A percentile compares a stretch with the other conserved stretches of the same genome.
These are phyloP conservation scores for Sugiyamaella marilandica DNA, from an alignment of 805 yeast species.

Conservation along the genomic window DNA sequence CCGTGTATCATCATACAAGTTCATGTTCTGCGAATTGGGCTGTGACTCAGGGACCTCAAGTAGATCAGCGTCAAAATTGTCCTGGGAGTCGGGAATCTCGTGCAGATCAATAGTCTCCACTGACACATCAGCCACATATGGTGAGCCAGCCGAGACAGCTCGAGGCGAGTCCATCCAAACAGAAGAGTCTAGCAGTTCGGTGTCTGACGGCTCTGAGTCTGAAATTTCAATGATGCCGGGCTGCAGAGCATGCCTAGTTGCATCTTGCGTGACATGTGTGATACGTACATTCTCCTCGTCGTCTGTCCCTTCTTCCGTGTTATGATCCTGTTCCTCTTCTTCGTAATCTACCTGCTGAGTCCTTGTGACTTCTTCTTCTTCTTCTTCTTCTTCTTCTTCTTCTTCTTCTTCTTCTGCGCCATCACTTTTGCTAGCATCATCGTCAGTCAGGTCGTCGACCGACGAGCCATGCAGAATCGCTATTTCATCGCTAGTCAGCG, in stretches of 20 bases:
- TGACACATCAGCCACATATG: too few relatives aligned
- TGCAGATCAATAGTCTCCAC: neutral
- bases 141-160: too few relatives aligned
- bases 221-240: neutral
- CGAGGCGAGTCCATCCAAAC: too few relatives aligned
- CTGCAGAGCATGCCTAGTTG: too few relatives aligned
- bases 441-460: neutral
- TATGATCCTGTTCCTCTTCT: too few relatives aligned
- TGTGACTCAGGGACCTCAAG: neutral
- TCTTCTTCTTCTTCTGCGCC: neutral
- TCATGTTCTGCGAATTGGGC: neutral
- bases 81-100: conserved; percentile 1
- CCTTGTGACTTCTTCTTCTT: too few relatives aligned
- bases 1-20: neutral
- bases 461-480: neutral
- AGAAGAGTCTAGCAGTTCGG: too few relatives aligned
- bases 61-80: neutral
- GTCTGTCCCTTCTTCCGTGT: too few relatives aligned
- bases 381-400: too few relatives aligned
- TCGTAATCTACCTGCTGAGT: too few relatives aligned
- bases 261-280: too few relatives aligned
- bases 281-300: too few relatives aligned
- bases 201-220: neutral
- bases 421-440: neutral
- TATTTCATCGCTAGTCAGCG: neutral